phyloP scores from a whole-genome alignment of 176 grass and related monocot species.

The barley (Hordeum vulgare) region MorexV3_pseudomolecules_assembly NC_058519.1:104489653-104490152 shows the following conservation, averaged over 20 bases:
- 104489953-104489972: background rate
- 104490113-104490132: background rate
- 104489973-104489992: background rate
- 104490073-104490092: background rate
- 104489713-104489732: background rate
- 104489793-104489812: conserved; percentile 22
- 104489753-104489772: conserved; percentile 17
- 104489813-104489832: conserved; percentile 27
- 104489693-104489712: background rate
- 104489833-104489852: conserved; percentile 20
- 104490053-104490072: background rate
- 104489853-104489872: conserved; percentile 16
- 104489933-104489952: conserved; percentile 36
- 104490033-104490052: conserved; percentile 30
- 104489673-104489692: background rate
- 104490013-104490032: conserved; percentile 31
- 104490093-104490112: conserved; percentile 15
- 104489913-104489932: conserved; percentile 14
- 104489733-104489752: conserved; percentile 30
- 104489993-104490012: conserved; percentile 34
- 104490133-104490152: background rate
- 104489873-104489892: conserved; percentile 11
- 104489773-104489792: conserved; percentile 41
- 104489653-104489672: background rate
- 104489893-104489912: background rate